Base-by-base conservation (phyloP, 495 filamentous ascomycete species). In the Echria macrotheca region DNA sequence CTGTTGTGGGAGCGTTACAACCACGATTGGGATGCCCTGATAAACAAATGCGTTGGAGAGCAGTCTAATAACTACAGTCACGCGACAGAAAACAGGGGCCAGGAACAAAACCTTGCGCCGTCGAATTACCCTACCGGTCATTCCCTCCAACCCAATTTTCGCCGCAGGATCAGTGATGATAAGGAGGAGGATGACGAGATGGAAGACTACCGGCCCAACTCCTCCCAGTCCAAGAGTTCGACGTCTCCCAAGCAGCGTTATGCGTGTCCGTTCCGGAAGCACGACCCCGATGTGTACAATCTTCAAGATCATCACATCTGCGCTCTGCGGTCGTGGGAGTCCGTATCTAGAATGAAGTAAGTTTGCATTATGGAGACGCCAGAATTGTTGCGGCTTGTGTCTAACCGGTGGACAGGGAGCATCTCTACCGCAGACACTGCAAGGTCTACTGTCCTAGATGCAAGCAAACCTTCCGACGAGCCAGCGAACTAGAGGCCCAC, bases 251-350 rank as follows among this genome's bases (percentile, higher is more conserved):
- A 33, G 0, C 62, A 58, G 36, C 49, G 38, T 26, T 62, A 59
- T 28, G 61, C 59, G 3, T 65, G 61, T 28, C 61, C 59, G 7
- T 65, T 53, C 22, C 54, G 59, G 2, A 65, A 65, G 21, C 59
- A 60, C 26, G 53, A 60, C 22, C 61, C 61, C 1, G 22, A 28
- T 4, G 51, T 43, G 4, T 63, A 60, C 52, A 63, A 57, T 45
- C 40, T 59, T 14, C 47, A 48, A 12, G 54, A 56, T 2, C 55
- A 62, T 25, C 53, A 62, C 15, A 48, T 65, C 0, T 65, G 61
- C 38, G 44, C 59, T 0, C 28, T 60, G 17, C 46, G 55, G 14
- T 50, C 49, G 1, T 65, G 61, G 61, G 40, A 53, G 3, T 56
- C 56, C 1, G 59, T 65, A 8, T 57, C 61, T 8, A 51, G 61